phyloP scores from a whole-genome alignment of 768 basidiomycete species.

The Tulasnella sp. region DNA sequence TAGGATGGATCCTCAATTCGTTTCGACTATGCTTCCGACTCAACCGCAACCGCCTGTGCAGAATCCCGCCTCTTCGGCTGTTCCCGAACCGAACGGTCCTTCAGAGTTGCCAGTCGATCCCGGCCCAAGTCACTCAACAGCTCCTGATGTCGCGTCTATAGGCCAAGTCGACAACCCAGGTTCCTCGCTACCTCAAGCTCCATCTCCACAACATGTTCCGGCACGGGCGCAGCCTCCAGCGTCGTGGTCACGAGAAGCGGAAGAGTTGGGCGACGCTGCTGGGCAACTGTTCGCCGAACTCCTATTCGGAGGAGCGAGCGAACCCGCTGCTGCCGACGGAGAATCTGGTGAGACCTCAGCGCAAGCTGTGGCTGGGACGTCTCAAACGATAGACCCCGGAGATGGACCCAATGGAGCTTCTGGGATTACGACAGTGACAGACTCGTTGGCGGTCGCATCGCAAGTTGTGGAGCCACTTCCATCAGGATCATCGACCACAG shows the following conservation, averaged over 20 bases:
- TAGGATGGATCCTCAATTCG: conserved; percentile 4
- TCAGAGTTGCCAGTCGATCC: neutral
- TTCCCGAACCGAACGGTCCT: neutral
- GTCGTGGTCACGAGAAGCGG: neutral
- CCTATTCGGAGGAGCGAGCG: neutral
- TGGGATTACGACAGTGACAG: neutral
- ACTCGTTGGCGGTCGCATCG: neutral
- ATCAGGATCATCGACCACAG: neutral
- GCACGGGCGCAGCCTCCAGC: neutral
- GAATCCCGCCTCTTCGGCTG: neutral
- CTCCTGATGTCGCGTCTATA: too few relatives aligned
- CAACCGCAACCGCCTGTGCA: neutral
- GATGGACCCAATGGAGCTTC: neutral
- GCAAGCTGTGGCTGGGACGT: neutral
- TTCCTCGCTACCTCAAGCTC: neutral
- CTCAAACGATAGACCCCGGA: neutral
- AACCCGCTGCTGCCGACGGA: neutral
- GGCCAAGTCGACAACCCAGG: neutral
- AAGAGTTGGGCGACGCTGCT: neutral
- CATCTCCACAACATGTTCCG: neutral
- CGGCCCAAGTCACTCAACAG: neutral
- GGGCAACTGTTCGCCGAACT: neutral
- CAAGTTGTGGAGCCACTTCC: neutral
- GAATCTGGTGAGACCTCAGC: neutral
- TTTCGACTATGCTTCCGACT: neutral